phyloP scores from a whole-genome alignment of 805 yeast species.

The Gaillardinia entomophila region DNA sequence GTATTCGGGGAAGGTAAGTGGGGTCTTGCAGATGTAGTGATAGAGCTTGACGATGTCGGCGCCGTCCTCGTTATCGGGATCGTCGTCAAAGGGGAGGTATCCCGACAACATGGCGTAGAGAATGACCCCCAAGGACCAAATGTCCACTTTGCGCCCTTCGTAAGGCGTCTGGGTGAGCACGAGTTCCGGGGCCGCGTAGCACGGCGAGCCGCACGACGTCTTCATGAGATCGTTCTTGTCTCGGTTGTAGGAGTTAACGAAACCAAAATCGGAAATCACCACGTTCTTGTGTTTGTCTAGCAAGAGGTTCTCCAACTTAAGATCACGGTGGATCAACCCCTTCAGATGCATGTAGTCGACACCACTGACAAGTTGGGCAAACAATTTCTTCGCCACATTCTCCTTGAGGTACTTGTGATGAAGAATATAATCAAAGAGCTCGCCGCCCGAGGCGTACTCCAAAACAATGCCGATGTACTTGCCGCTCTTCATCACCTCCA shows the following conservation, averaged over 20 bases:
- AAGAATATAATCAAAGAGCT: slow-evolving; percentile 86
- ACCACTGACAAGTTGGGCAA: slow-evolving; percentile 91
- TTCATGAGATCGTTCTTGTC: slow-evolving; percentile 73
- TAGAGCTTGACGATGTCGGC: slow-evolving; percentile 87
- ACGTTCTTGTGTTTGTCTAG: slow-evolving; percentile 84
- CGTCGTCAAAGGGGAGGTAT: slow-evolving; percentile 95
- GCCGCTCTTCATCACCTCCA: slow-evolving; percentile 89
- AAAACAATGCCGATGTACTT: slow-evolving; percentile 94
- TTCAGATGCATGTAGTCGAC: slow-evolving; percentile 84
- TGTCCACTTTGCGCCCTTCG: slow-evolving; percentile 89
- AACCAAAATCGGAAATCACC: slow-evolving; percentile 87
- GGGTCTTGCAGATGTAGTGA: slow-evolving; percentile 85
- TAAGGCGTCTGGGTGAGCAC: slow-evolving; percentile 85
- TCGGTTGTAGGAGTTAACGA: slow-evolving; percentile 75
- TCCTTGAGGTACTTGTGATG: slow-evolving; percentile 85
- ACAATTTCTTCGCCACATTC: slow-evolving; percentile 74
- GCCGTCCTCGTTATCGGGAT: slow-evolving; percentile 93
- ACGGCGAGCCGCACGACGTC: slow-evolving; percentile 95
- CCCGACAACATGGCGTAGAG: slow-evolving; percentile 96
- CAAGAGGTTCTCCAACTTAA: slow-evolving; percentile 67
- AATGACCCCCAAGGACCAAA: slow-evolving; percentile 96
- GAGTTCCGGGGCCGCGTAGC: slow-evolving; percentile 97
- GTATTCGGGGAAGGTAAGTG: slow-evolving; percentile 92
- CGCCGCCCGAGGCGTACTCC: slow-evolving; percentile 97
- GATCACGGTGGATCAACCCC: slow-evolving; percentile 74